Conservation (phyloP, 371 early-diverging fungal genomes). For the Mucor sp. region DNA sequence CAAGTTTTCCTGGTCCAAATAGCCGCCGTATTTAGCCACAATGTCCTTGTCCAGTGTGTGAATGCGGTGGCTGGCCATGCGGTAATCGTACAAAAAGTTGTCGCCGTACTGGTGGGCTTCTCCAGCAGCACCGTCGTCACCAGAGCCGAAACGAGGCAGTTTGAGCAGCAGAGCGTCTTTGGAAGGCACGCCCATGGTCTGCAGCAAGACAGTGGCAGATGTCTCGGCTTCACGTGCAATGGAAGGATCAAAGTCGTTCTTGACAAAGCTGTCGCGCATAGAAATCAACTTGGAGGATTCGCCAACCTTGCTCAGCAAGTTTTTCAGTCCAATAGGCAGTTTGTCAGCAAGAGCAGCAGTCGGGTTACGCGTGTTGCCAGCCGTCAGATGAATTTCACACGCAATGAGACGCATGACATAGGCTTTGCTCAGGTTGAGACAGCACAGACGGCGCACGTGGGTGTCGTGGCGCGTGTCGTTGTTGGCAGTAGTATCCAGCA, state of each 20-base stretch:
- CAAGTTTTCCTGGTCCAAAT: constrained; percentile 6
- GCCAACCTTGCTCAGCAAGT: constrained; percentile 32
- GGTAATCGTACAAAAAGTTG: constrained; percentile 40
- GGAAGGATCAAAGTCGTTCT: constrained; percentile 29
- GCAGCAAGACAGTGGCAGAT: constrained; percentile 17
- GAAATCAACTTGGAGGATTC: constrained; percentile 33
- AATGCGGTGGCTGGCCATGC: constrained; percentile 29
- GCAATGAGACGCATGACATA: constrained; percentile 43
- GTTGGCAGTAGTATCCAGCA: constrained; percentile 1
- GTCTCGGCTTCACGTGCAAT: constrained; percentile 7
- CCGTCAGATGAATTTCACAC: constrained; percentile 45
- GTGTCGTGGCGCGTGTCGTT: not conserved
- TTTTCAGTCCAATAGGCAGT: constrained; percentile 44
- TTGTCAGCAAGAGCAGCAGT: constrained; percentile 15
- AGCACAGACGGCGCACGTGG: constrained; percentile 38
- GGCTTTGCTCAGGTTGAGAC: constrained; percentile 40
- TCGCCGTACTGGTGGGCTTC: constrained; percentile 46
- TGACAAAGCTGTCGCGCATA: constrained; percentile 31
- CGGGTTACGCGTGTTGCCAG: constrained; percentile 2
- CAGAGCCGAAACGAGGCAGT: constrained; percentile 21
- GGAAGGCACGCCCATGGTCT: constrained; percentile 17
- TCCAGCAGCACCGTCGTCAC: constrained; percentile 29
- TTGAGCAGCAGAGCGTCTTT: constrained; percentile 6
- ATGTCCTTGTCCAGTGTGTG: constrained; percentile 22
- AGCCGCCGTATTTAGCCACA: constrained; percentile 2